Evolutionary conservation across 2,329 filamentous ascomycete species (phyloP), one percentile per base, ranked within the genome.

Genomic region (Aspergillus bombycis): DNA sequence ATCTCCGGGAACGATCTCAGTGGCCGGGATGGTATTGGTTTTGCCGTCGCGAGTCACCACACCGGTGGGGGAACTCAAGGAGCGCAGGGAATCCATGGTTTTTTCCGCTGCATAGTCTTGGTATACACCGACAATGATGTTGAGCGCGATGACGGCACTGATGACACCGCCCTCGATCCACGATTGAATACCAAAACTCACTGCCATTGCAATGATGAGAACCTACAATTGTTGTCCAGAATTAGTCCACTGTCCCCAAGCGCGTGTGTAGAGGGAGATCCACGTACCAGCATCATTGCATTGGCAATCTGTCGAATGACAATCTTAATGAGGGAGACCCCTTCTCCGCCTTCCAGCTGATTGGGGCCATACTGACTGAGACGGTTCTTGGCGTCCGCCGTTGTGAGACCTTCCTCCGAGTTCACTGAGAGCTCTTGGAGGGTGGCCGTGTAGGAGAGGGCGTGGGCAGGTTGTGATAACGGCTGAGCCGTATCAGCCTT

Each of bases 161-260:
- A 88, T 85, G 56, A 88, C 86, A 59, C 83, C 85, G 26, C 85
- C 86, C 78, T 88, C 86, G 60, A 88, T 83, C 72, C 82, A 87
- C 63, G 86, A 85, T 41, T 81, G 75, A 28, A 86, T 84, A 38
- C 84, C 85, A 70, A 84, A 85, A 71, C 83, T 84, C 57, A 86
- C 82, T 62, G 88, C 88, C 88, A 91, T 92, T 69, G 91, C 91
- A 72, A 92, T 88, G 71, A 93, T 85, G 68, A 94, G 88, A 63
- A 92, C 89, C 89, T 92, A 69, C 2, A 21, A 52, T 60, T 85
- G 21, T 4, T 45, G n/a, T 1, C 19, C 14, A 1, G 21, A 38
- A 12, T 28, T 36, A 32, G 1, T 43, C 2, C 26, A 34, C 7
- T 53, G 16, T 12, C 14, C 23, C 23, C 5, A 14, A 16, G 5